A percentile compares a stretch with the other conserved stretches of the same genome.
phyloP scores from a whole-genome alignment of 2,329 filamentous ascomycete species.

The Trichoderma afroharzianum region DNA sequence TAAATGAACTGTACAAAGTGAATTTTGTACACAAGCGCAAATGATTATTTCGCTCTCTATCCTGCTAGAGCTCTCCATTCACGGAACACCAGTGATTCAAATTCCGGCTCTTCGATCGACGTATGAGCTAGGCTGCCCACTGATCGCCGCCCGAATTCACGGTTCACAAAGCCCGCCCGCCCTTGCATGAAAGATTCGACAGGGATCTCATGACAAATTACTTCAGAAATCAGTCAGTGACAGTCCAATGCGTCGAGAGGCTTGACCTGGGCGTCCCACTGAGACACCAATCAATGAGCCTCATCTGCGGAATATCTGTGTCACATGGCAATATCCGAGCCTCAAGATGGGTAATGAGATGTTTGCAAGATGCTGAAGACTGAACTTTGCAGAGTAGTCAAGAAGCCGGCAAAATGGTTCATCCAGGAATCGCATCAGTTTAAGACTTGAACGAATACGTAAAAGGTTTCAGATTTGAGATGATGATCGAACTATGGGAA shows the following conservation, averaged over 20 bases:
- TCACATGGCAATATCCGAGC: neutral
- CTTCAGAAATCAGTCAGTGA: neutral
- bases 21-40: neutral
- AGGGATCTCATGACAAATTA: neutral
- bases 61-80: neutral
- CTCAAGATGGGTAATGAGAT: neutral
- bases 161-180: neutral
- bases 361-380: neutral
- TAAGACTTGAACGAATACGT: neutral
- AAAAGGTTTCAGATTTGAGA: neutral
- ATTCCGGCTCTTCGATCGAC: neutral
- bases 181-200: neutral
- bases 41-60: too few species aligned
- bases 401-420: neutral
- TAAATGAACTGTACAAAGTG: neutral
- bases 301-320: neutral
- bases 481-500: neutral
- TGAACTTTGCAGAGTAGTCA: neutral
- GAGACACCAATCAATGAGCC: neutral
- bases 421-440: neutral
- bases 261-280: neutral
- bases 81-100: neutral
- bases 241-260: neutral
- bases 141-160: neutral
- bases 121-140: neutral